Conservation (phyloP, 345 rosid species). For the Kandelia obovata region DNA sequence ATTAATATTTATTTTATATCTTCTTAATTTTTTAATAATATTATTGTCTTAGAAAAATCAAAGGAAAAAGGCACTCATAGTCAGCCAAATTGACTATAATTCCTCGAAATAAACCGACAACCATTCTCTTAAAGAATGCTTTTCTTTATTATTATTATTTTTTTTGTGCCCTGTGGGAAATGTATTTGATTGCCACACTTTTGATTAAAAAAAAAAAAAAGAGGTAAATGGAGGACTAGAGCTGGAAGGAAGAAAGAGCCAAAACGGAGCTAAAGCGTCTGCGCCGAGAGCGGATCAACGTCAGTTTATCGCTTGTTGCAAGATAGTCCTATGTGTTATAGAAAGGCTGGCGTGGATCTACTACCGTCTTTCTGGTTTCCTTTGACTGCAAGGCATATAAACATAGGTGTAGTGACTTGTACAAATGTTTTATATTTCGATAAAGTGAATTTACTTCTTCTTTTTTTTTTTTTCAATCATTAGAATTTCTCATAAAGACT, state of each 20-base stretch:
- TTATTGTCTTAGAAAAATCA: no score
- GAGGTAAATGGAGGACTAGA: background rate
- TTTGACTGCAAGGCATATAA: background rate
- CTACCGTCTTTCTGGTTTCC: background rate
- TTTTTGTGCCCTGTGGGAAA: background rate
- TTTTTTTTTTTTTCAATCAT: no score
- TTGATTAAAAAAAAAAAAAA: background rate
- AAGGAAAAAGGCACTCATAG: background rate
- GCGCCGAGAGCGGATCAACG: constrained; percentile 36
- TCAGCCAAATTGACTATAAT: constrained; percentile 15
- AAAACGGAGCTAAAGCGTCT: constrained; percentile 24
- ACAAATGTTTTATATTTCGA: no score
- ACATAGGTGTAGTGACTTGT: no score
- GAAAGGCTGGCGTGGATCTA: constrained; percentile 9
- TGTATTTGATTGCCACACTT: background rate
- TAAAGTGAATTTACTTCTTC: no score
- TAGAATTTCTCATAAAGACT: background rate
- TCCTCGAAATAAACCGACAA: constrained; percentile 3
- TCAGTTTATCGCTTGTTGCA: constrained; percentile 6
- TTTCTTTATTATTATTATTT: background rate
- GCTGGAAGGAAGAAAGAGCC: background rate
- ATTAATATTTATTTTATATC: no score
- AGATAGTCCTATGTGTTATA: background rate
- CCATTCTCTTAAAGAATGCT: background rate
- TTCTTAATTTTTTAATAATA: no score